Evolutionary conservation across 169 alveolate species (phyloP), one percentile per base, ranked within the genome.

Genomic region (Plasmodium reichenowi): DNA sequence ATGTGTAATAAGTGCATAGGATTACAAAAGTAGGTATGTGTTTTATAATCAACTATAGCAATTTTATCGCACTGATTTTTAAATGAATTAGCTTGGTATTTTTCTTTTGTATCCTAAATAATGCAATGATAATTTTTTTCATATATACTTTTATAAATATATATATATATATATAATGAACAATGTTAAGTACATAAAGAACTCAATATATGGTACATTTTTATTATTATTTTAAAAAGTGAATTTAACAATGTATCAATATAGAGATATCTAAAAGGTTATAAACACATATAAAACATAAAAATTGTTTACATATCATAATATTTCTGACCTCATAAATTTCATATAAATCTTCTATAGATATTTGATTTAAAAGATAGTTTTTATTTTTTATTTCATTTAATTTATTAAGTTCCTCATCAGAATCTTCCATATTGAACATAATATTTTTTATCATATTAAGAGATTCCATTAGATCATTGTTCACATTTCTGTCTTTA

Each of bases 1-100:
- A 80, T 80, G 54, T 80, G 90, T 80, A 80, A 58, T 48, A 80
- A 38, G 52, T 80, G 90, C 1, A 72, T 43, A 47, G 90, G 90
- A 48, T 80, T 80, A 24, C 90, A 80, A 80, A 80, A 80, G 73
- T 66, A 80, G 2, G 90, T 63, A 67, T 80, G 83, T 3, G 90
- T 80, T 48, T 68, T 80, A 70, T 80, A 80, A 67, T 80, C 83
- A 60, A 80, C 90, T 7, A 68, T 67, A 60, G 72, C 72, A 68
- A 80, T 80, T 80, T 80, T 48, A 48, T 67, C 68, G 20, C 90
- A 80, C 29, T 80, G 90, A 59, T 80, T 80, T 68, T 80, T 80
- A 63, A 80, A 80, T 24, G 90, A 68, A 32, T 67, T 80, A n/a
- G 68, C 73, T 80, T 80, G 90, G 47, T 80, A 80, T 45, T 80